A percentile compares a stretch with the other conserved stretches of the same genome.
These are phyloP conservation scores for Gryganskiella cystojenkinii DNA, from an alignment of 192 early-diverging fungal species.

Conservation along the genomic window DNA sequence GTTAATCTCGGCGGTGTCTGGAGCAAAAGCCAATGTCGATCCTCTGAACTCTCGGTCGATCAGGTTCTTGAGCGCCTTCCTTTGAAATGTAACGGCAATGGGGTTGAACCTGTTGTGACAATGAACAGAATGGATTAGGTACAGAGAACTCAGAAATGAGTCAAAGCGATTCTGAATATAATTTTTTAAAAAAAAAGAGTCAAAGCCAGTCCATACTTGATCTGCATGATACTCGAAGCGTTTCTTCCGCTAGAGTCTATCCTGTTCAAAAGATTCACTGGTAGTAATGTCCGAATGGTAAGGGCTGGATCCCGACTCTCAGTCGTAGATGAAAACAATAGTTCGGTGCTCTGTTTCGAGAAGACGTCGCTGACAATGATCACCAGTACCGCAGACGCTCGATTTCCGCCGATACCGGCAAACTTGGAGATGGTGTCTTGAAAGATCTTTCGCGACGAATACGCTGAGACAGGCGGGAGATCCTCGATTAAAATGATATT, in stretches of 20 bases:
- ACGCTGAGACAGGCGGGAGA: slow-evolving; percentile 63
- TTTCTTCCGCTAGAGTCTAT: slow-evolving; percentile 34
- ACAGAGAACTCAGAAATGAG: no score
- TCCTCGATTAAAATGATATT: slow-evolving; percentile 71
- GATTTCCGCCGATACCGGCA: slow-evolving; percentile 34
- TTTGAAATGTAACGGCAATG: slow-evolving; percentile 70
- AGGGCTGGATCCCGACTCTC: slow-evolving; percentile 31
- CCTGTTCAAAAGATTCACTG: slow-evolving; percentile 15
- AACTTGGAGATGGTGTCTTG: slow-evolving; percentile 57
- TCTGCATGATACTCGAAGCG: slow-evolving; percentile 26
- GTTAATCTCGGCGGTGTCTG: slow-evolving; percentile 42
- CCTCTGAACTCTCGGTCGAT: slow-evolving; percentile 40
- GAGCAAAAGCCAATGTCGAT: slow-evolving; percentile 4
- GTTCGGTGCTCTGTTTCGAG: slow-evolving; percentile 49
- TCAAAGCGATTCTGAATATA: neutral
- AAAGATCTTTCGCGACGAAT: slow-evolving; percentile 62
- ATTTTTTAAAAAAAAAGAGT: neutral
- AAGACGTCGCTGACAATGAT: slow-evolving; percentile 48
- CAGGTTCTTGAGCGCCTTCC: slow-evolving; percentile 64
- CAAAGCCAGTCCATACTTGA: slow-evolving; percentile 21
- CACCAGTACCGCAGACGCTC: slow-evolving; percentile 28
- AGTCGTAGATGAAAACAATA: slow-evolving; percentile 25
- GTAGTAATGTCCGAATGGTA: slow-evolving; percentile 30
- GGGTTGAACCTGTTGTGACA: slow-evolving; percentile 74
- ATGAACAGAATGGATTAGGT: no score